Conservation (phyloP, 2,329 filamentous ascomycete species). For the Cercospora canescens region DNA sequence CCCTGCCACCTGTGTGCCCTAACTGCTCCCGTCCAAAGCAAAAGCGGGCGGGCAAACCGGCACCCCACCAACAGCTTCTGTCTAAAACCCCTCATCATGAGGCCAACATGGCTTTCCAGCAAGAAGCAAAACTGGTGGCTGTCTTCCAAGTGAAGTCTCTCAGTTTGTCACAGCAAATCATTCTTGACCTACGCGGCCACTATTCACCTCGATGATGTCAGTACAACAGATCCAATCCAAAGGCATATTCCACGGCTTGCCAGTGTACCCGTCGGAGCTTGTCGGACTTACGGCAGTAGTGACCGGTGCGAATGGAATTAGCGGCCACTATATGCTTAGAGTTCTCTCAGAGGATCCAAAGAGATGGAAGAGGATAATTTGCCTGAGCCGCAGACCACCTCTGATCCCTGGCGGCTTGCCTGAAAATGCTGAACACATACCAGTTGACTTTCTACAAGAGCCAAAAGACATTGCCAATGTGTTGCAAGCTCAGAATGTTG, state of each 20-base stretch:
- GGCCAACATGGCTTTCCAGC: background rate
- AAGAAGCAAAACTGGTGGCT: background rate
- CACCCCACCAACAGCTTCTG: background rate
- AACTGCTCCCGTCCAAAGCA: background rate
- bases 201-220: slow-evolving; percentile 5
- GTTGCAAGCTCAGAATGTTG: slow-evolving; percentile 37
- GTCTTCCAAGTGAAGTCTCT: background rate
- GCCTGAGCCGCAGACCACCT: slow-evolving; percentile 50
- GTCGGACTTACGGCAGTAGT: slow-evolving; percentile 53
- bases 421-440: slow-evolving; percentile 35
- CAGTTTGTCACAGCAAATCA: background rate
- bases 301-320: slow-evolving; percentile 57
- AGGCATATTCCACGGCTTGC: slow-evolving; percentile 55
- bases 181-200: background rate
- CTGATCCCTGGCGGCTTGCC: slow-evolving; percentile 31
- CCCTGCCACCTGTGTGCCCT: background rate
- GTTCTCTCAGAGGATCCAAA: slow-evolving; percentile 48
- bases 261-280: slow-evolving; percentile 43
- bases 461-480: slow-evolving; percentile 40
- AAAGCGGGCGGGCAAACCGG: background rate
- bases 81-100: background rate
- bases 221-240: slow-evolving; percentile 30
- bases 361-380: slow-evolving; percentile 56
- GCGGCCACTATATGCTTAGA: slow-evolving; percentile 52
- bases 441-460: slow-evolving; percentile 40